Percentiles rank a stretch among this genome's conserved stretches.
phyloP scores from a whole-genome alignment of 257 asterid species.

The Gynochthodes officinalis region DNA sequence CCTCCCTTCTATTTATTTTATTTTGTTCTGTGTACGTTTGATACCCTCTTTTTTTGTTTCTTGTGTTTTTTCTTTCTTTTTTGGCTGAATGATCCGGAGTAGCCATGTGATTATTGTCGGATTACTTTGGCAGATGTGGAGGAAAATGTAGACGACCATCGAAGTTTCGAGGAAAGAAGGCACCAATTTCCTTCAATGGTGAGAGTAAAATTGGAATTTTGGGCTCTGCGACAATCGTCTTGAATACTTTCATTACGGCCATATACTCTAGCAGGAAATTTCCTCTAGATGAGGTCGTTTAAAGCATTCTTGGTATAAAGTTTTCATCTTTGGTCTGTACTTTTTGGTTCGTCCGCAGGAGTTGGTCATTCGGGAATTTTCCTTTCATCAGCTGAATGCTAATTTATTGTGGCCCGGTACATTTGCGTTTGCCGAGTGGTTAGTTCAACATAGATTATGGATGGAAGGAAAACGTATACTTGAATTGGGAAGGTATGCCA shows the following conservation, averaged over 20 bases:
- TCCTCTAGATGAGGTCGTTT: not conserved
- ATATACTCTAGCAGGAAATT: no score
- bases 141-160: constrained; percentile 38
- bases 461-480: constrained; percentile 59
- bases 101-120: not conserved
- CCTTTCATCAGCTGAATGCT: constrained; percentile 88
- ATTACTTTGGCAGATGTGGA: constrained; percentile 44
- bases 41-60: not conserved
- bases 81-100: not conserved
- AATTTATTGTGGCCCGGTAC: constrained; percentile 98
- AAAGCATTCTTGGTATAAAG: not conserved
- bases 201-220: constrained; percentile 1
- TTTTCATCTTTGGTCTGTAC: not conserved
- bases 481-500: constrained; percentile 79
- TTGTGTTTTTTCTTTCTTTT: not conserved
- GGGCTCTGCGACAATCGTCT: no score
- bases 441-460: constrained; percentile 55
- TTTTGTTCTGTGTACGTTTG: not conserved
- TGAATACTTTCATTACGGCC: no score
- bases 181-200: constrained; percentile 81
- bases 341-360: constrained; percentile 44
- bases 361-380: constrained; percentile 71
- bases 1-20: not conserved
- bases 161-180: constrained; percentile 63
- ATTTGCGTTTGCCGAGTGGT: constrained; percentile 87